Percentiles rank a stretch among this genome's conserved stretches.
These are phyloP conservation scores for Pseudopyricularia cyperi DNA, from an alignment of 2,329 filamentous ascomycete genomes.

Conservation along the genomic window DNA sequence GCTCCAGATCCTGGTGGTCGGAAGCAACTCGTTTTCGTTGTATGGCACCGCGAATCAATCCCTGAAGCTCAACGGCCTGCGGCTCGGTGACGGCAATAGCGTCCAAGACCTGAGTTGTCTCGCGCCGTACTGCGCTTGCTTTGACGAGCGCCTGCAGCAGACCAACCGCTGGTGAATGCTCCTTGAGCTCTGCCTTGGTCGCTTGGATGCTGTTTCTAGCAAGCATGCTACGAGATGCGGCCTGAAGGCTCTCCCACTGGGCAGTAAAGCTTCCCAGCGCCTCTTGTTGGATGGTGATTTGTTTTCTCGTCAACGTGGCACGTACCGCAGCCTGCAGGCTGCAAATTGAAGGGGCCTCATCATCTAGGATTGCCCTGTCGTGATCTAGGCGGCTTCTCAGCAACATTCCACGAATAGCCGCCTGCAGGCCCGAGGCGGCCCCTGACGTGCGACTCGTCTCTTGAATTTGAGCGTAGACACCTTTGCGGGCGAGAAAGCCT, in stretches of 20 bases:
- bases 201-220: slow-evolving; percentile 29
- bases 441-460: slow-evolving; percentile 38
- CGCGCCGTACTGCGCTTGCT: slow-evolving; percentile 38
- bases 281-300: slow-evolving; percentile 36
- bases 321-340: slow-evolving; percentile 54
- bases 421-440: slow-evolving; percentile 48
- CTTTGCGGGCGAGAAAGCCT: slow-evolving; percentile 52
- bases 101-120: slow-evolving; percentile 33
- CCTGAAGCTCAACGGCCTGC: slow-evolving; percentile 40
- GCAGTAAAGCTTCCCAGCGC: slow-evolving; percentile 35
- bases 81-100: slow-evolving; percentile 31
- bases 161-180: slow-evolving; percentile 29
- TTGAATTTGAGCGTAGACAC: slow-evolving; percentile 39
- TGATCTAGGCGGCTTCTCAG: slow-evolving; percentile 42
- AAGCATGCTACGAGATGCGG: slow-evolving; percentile 32
- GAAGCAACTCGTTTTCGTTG: slow-evolving; percentile 34
- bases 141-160: slow-evolving; percentile 38
- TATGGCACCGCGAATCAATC: slow-evolving; percentile 47
- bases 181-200: slow-evolving; percentile 33
- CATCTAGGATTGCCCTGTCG: slow-evolving; percentile 37
- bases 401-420: slow-evolving; percentile 53
- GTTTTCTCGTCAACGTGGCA: slow-evolving; percentile 44
- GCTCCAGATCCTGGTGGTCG: slow-evolving; percentile 41
- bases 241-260: slow-evolving; percentile 36
- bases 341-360: slow-evolving; percentile 34